phyloP scores from a whole-genome alignment of 2,329 filamentous ascomycete genomes.

The Periconia sp. region DNA sequence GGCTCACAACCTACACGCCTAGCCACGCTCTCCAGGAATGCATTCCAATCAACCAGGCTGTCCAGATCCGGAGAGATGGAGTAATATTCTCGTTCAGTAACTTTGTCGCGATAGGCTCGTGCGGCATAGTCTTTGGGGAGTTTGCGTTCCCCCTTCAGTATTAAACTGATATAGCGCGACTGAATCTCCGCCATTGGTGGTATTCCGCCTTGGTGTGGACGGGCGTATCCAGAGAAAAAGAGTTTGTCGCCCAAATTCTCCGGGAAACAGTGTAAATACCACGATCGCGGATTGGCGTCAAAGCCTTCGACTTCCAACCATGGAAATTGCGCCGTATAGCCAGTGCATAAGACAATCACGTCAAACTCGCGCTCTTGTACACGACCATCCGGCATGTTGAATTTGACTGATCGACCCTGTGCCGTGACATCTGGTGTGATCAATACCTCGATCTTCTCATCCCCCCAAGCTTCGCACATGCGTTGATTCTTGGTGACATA shows the following conservation, averaged over 20 bases:
- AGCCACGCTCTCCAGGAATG: conserved; percentile 7
- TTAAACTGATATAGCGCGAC: conserved; percentile 1
- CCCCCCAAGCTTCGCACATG: conserved; percentile 7
- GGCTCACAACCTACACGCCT: conserved; percentile 5
- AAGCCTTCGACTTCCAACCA: conserved; percentile 6
- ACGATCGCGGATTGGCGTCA: conserved; percentile 4
- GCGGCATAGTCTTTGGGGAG: conserved; percentile 1
- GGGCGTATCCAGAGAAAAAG: conserved; percentile 5
- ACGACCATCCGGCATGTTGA: not conserved
- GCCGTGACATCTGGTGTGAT: not conserved
- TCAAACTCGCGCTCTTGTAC: conserved; percentile 4
- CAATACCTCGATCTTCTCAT: conserved; percentile 2
- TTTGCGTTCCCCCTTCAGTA: not conserved
- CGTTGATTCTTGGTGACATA: conserved; percentile 10
- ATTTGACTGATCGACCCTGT: not conserved
- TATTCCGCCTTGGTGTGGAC: conserved; percentile 9
- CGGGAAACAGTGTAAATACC: conserved; percentile 8
- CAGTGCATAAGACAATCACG: conserved; percentile 5
- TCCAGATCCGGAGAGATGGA: conserved; percentile 4
- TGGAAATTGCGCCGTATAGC: not conserved
- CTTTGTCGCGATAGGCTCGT: conserved; percentile 3
- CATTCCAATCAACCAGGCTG: conserved; percentile 4
- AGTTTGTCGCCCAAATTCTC: conserved; percentile 1
- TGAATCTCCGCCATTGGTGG: conserved; percentile 6
- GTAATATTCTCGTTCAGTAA: conserved; percentile 6